These are phyloP conservation scores for Pseudognaphalium luteoalbum DNA, from an alignment of 129 eudicot species.

Conservation along the genomic window DNA sequence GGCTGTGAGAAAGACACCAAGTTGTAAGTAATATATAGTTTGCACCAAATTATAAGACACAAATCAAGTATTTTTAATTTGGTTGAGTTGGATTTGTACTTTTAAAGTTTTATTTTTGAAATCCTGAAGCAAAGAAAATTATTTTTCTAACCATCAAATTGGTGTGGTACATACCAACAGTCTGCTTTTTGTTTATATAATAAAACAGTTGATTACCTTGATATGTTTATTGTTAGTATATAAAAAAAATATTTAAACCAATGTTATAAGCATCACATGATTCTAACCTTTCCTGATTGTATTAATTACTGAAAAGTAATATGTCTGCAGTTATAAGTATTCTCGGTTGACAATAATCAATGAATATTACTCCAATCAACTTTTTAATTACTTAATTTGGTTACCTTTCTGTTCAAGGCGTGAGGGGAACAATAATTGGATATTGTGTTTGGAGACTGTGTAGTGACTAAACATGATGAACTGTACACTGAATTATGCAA, in stretches of 20 bases:
- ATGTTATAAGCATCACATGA: constrained; percentile 34
- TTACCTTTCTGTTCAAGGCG: constrained; percentile 19
- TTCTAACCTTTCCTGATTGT: constrained; percentile 9
- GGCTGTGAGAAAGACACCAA: constrained; percentile 23
- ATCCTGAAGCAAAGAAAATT: not conserved
- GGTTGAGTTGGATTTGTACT: constrained; percentile 31
- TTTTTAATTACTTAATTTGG: not conserved
- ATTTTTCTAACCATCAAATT: not conserved
- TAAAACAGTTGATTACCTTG: not conserved
- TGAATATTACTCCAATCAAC: not conserved
- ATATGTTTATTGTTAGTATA: not conserved
- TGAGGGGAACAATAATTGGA: constrained; percentile 12
- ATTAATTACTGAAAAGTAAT: constrained; percentile 24
- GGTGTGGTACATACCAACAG: constrained; percentile 10
- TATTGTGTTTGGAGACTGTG: constrained; percentile 19
- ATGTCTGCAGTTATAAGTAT: no score
- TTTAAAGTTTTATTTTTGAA: constrained; percentile 9
- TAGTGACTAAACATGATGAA: constrained; percentile 4
- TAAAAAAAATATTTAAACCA: constrained; percentile 7
- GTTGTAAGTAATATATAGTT: constrained; percentile 24
- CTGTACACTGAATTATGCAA: not conserved
- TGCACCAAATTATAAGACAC: constrained; percentile 31
- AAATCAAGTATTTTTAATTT: constrained; percentile 12
- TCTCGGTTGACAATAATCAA: not conserved
- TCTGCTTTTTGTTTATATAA: constrained; percentile 11